Evolutionary conservation across 1,284 basidiomycete species (phyloP), one percentile per base, ranked within the genome.

Genomic region (Sanghuangporus sanghuang): DNA sequence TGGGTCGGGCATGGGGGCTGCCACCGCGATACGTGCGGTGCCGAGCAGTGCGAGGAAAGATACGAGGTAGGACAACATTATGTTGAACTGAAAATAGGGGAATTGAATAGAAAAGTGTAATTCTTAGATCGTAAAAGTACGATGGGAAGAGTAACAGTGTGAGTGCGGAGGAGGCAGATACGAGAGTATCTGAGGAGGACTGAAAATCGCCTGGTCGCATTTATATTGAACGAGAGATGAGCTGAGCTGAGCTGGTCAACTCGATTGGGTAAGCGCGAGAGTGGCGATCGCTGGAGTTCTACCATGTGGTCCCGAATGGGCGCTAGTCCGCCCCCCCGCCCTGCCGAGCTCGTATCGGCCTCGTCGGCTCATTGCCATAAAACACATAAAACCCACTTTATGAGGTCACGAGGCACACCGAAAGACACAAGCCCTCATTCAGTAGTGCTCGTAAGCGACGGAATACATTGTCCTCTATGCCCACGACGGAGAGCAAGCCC

Each of bases 21-120:
- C 61, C 32, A 63, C 60, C 40, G 60, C 53, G 38, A 64, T n/a
- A 27, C 40, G 52, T 23, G 63, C 36, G 36, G 59, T 48, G n/a
- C 16, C 23, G 16, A 61, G 21, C 16, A 42, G 21, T 14, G 59
- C 54, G 21, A 64, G 57, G 16, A 55, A 40, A 16, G 42, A 9
- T 21, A 23, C 21, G 48, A 61, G 27, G 40, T 27, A 39, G 18
- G 36, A 57, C 48, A 63, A 59, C 62, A 63, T 63, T 6, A 36
- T 53, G 27, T 53, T 9, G 16, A 5, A 32, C 27, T 32, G 11
- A n/a, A 44, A 44, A 14, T 2, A 14, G 12, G 42, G n/a, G 7
- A 44, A 44, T 14, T 0, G n/a, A 4, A n/a, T 14, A 44, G 42
- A 14, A n/a, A 44, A 44, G 42, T 44, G n/a, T 32, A 5, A 32